A percentile compares a stretch with the other conserved stretches of the same genome.
phyloP scores from a whole-genome alignment of 1,284 basidiomycete species.

The Cystobasidium sp. region DNA sequence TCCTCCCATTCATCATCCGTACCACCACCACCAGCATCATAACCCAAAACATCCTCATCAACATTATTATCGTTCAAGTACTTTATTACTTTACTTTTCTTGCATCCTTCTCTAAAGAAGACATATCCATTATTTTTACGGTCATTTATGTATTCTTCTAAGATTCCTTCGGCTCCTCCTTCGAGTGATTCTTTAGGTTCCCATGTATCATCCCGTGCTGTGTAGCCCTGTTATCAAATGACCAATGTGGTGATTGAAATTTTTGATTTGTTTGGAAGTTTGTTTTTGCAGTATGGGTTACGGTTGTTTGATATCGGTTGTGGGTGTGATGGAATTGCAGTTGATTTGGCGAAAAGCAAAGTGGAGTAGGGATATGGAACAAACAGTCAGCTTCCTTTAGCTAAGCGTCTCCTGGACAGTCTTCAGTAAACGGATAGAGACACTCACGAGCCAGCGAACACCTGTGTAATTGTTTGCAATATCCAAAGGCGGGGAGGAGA shows the following conservation, averaged over 20 bases:
- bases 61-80: background rate
- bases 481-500: background rate
- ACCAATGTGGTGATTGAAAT: too few relatives aligned
- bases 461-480: background rate
- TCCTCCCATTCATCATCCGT: conserved; percentile 6
- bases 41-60: conserved; percentile 4
- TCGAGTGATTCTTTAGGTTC: conserved; percentile 28
- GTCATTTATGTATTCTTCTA: background rate
- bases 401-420: too few relatives aligned
- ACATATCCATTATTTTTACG: conserved; percentile 15
- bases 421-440: background rate
- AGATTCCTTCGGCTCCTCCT: conserved; percentile 29
- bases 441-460: conserved; percentile 12
- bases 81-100: background rate
- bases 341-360: background rate
- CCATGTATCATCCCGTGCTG: conserved; percentile 18
- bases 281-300: background rate
- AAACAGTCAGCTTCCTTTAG: background rate
- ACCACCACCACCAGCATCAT: conserved; percentile 11
- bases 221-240: conserved; percentile 39
- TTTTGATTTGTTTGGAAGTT: too few relatives aligned
- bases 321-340: background rate
- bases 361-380: background rate
- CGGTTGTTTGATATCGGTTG: background rate
- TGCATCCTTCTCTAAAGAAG: conserved; percentile 24